A percentile compares a stretch with the other conserved stretches of the same genome.
phyloP scores from a whole-genome alignment of 495 filamentous ascomycete species.

The Tuber borchii region DNA sequence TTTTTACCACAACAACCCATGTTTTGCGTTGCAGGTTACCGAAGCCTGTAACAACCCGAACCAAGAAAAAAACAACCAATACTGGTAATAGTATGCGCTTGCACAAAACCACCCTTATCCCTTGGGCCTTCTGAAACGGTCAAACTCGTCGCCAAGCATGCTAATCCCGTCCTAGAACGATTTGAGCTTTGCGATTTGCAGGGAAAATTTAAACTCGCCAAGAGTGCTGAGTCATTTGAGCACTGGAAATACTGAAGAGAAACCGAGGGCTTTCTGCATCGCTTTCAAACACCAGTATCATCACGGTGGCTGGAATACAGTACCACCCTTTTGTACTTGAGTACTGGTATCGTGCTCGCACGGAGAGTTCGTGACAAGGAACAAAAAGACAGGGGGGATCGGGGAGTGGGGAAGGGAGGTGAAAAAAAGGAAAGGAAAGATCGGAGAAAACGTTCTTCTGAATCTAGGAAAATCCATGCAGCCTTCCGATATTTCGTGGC shows the following conservation, averaged over 20 bases:
- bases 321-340: not conserved
- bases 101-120: not conserved
- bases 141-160: too few relatives aligned
- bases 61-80: not conserved
- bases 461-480: not conserved
- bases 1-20: slow-evolving; percentile 18
- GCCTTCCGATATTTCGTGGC: not conserved
- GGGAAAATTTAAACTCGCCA: too few relatives aligned
- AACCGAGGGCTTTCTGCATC: not conserved
- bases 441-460: not conserved
- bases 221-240: too few relatives aligned
- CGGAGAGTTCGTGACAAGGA: not conserved
- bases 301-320: not conserved
- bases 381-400: not conserved
- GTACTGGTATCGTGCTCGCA: not conserved
- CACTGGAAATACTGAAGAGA: not conserved
- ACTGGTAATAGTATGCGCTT: not conserved
- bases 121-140: not conserved
- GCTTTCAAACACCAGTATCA: not conserved
- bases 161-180: too few relatives aligned
- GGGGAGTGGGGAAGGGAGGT: too few relatives aligned
- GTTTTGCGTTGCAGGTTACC: slow-evolving; percentile 17
- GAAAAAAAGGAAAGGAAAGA: not conserved
- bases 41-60: slow-evolving; percentile 1
- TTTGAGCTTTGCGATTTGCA: too few relatives aligned